Percentiles rank a stretch among this genome's conserved stretches.
phyloP scores from a whole-genome alignment of 2,329 filamentous ascomycete genomes.

The Gnomoniopsis smithogilvyi region DNA sequence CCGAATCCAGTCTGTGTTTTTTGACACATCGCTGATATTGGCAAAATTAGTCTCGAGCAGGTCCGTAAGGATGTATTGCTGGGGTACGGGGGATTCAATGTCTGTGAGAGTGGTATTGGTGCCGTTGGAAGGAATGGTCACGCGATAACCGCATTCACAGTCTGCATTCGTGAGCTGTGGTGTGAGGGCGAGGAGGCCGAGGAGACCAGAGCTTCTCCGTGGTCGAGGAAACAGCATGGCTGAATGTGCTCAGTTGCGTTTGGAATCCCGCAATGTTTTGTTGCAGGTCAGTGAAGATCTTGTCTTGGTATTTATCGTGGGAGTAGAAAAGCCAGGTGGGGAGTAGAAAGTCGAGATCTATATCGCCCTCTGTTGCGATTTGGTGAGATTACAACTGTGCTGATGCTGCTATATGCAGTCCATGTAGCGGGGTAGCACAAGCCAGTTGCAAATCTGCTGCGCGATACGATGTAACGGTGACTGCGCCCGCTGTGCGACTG shows the following conservation, averaged over 20 bases:
- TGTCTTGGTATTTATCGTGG: neutral
- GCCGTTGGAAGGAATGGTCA: conserved; percentile 47
- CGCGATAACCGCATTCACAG: conserved; percentile 72
- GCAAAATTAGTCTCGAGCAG: conserved; percentile 70
- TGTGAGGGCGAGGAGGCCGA: conserved; percentile 15
- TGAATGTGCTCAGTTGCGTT: neutral
- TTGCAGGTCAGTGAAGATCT: neutral
- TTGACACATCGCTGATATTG: conserved; percentile 44
- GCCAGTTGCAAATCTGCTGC: too few species aligned
- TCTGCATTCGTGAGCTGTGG: conserved; percentile 32
- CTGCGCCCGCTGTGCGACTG: too few species aligned
- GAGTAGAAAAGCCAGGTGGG: too few species aligned
- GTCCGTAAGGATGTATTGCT: conserved; percentile 60
- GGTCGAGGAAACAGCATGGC: neutral
- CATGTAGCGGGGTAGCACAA: too few species aligned
- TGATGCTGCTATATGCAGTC: too few species aligned
- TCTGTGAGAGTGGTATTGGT: conserved; percentile 25
- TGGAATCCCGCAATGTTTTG: neutral
- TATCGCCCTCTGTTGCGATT: too few species aligned
- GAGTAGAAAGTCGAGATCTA: too few species aligned
- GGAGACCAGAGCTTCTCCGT: neutral
- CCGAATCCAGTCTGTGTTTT: conserved; percentile 59
- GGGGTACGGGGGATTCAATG: neutral
- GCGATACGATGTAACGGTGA: too few species aligned
- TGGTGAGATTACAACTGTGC: too few species aligned